These are phyloP conservation scores for Xanthoceras sorbifolium DNA, from an alignment of 345 rosid genomes.

Conservation along the genomic window DNA sequence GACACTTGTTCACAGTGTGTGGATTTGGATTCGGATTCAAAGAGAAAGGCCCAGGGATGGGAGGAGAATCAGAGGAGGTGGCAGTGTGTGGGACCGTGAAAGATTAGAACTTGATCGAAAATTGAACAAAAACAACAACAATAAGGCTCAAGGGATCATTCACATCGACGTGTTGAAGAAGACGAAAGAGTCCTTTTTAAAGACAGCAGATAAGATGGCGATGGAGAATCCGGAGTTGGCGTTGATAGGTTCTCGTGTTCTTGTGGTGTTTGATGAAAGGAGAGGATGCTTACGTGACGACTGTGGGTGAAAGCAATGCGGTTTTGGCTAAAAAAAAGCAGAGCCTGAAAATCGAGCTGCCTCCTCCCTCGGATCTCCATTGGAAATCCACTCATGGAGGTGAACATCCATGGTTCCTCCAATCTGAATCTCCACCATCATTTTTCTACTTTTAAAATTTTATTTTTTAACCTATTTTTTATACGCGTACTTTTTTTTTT, in stretches of 20 bases:
- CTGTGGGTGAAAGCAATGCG: conserved; percentile 93
- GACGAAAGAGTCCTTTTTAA: conserved; percentile 81
- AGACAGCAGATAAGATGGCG: conserved; percentile 79
- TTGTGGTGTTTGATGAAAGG: conserved; percentile 96
- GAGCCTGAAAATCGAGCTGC: too few species aligned
- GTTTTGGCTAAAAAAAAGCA: conserved; percentile 72
- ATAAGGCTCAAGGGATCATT: conserved; percentile 39
- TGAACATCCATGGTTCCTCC: too few species aligned
- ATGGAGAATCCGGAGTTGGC: conserved; percentile 92
- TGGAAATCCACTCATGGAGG: too few species aligned
- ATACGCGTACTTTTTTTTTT: too few species aligned
- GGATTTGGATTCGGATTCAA: conserved; percentile 35
- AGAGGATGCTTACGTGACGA: conserved; percentile 91
- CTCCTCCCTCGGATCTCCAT: too few species aligned
- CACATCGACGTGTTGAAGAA: conserved; percentile 71
- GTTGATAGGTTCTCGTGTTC: conserved; percentile 93
- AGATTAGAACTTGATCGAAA: conserved; percentile 66
- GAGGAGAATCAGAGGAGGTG: conserved; percentile 76
- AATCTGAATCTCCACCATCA: too few species aligned
- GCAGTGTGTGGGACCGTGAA: conserved; percentile 72
- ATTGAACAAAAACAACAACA: conserved; percentile 35
- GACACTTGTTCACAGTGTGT: conserved; percentile 37
- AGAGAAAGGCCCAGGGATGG: conserved; percentile 46
- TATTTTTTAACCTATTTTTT: too few species aligned
- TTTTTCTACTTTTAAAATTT: too few species aligned